Conservation (phyloP, 2,329 filamentous ascomycete genomes). For the Escovopsis weberi region DNA sequence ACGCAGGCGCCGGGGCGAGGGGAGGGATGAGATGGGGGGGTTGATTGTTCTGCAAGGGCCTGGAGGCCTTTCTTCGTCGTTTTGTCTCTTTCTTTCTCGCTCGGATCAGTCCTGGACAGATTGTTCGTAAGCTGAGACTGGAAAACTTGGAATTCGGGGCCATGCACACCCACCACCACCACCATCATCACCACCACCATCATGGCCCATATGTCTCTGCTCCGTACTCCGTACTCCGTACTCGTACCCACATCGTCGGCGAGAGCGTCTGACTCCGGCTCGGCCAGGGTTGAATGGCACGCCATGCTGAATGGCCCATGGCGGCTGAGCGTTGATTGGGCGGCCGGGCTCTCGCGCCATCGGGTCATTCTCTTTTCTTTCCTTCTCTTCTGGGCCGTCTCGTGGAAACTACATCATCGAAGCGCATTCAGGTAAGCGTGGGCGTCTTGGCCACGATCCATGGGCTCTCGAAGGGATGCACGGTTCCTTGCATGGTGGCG, state of each 20-base stretch:
- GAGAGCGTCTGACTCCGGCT: slow-evolving; percentile 2
- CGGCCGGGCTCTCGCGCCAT: background rate
- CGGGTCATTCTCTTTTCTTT: background rate
- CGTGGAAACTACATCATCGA: too few species aligned
- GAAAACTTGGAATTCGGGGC: background rate
- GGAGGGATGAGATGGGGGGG: background rate
- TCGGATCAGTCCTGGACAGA: too few species aligned
- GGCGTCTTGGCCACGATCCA: background rate
- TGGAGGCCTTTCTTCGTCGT: background rate
- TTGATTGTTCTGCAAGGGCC: background rate
- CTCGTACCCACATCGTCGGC: too few species aligned
- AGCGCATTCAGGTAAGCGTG: background rate
- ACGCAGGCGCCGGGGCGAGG: background rate
- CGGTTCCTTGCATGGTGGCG: slow-evolving; percentile 9
- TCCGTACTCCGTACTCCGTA: too few species aligned
- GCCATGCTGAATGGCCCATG: too few species aligned
- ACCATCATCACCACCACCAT: background rate
- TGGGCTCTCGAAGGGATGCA: slow-evolving; percentile 4
- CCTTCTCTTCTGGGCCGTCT: too few species aligned
- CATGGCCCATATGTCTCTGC: background rate
- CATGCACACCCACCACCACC: background rate
- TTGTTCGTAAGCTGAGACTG: slow-evolving; percentile 2
- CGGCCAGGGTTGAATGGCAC: background rate
- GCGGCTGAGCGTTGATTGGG: too few species aligned
- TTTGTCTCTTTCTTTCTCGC: too few species aligned